Evolutionary conservation across 148 eudicot species (phyloP).

Genomic region (Talinum fruticosum): DNA sequence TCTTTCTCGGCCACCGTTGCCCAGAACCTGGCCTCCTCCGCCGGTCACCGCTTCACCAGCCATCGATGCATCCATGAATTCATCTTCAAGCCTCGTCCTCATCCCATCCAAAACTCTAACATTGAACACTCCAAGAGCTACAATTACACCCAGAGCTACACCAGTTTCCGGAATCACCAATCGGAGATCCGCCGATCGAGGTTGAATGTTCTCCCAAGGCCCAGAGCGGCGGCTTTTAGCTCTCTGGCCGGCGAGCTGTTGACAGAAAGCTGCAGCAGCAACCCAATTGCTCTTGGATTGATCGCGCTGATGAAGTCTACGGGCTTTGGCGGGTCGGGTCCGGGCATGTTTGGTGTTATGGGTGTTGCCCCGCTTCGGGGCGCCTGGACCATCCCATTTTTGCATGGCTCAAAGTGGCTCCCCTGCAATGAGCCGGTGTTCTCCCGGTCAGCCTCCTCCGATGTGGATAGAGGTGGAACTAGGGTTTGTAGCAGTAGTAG

Average conservation of each 20-base stretch:
- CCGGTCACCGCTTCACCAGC: constrained; percentile 32
- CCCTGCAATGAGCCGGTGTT: constrained; percentile 59
- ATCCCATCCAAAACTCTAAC: constrained; percentile 26
- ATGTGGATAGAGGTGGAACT: constrained; percentile 50
- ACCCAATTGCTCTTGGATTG: constrained; percentile 43
- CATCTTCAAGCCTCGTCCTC: constrained; percentile 33
- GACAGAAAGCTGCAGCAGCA: constrained; percentile 18
- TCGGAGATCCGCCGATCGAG: constrained; percentile 29
- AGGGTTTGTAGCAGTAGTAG: background rate
- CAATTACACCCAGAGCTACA: background rate
- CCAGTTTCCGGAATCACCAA: constrained; percentile 10
- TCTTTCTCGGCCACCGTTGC: constrained; percentile 63
- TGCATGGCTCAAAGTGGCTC: constrained; percentile 67
- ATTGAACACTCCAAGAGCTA: constrained; percentile 14
- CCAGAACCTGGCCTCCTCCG: constrained; percentile 51
- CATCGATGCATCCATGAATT: constrained; percentile 47
- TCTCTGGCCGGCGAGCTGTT: constrained; percentile 42
- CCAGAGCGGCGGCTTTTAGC: constrained; percentile 29
- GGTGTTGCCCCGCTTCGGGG: constrained; percentile 52
- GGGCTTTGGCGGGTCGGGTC: constrained; percentile 16
- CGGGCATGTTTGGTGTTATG: constrained; percentile 26
- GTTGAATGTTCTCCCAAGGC: background rate
- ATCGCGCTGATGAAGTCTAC: constrained; percentile 46
- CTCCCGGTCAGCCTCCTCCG: constrained; percentile 20
- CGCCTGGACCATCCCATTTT: constrained; percentile 49